Conservation (phyloP, 2,329 filamentous ascomycete species). For the Xylaria sp. region DNA sequence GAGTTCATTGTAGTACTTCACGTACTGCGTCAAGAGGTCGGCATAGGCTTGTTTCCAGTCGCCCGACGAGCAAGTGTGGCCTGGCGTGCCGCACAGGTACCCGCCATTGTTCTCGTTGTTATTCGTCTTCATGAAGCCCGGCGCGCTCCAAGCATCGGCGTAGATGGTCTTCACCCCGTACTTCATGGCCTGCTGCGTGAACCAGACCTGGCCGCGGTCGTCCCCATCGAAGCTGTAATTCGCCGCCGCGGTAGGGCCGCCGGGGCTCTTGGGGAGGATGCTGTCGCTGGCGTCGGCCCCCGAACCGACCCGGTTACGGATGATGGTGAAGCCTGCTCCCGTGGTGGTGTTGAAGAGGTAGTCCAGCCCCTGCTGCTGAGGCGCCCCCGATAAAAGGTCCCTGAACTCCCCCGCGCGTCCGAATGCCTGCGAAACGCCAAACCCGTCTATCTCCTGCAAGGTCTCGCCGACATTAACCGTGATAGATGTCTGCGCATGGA, state of each 20-base stretch:
- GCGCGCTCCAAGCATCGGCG: conserved; percentile 51
- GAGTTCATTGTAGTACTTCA: conserved; percentile 48
- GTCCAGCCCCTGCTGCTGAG: conserved; percentile 45
- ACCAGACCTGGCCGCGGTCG: conserved; percentile 53
- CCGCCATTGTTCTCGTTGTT: conserved; percentile 32
- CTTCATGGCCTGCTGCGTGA: conserved; percentile 50
- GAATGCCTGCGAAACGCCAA: conserved; percentile 54
- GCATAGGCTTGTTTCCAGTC: conserved; percentile 54
- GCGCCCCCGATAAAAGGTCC: conserved; percentile 35
- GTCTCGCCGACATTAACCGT: conserved; percentile 34
- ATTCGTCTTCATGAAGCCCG: conserved; percentile 52
- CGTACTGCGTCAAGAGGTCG: conserved; percentile 51
- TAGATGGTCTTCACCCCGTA: conserved; percentile 45
- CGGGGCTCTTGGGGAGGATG: conserved; percentile 49
- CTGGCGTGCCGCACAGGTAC: conserved; percentile 44
- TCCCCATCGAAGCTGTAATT: conserved; percentile 50
- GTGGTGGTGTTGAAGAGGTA: conserved; percentile 48
- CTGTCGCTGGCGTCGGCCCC: conserved; percentile 34
- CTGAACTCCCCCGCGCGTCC: conserved; percentile 46
- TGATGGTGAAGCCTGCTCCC: conserved; percentile 53
- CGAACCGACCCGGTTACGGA: conserved; percentile 53
- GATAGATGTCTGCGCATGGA: conserved; percentile 30
- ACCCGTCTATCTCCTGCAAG: conserved; percentile 48
- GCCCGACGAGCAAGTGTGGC: conserved; percentile 42
- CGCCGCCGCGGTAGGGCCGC: conserved; percentile 43